These are phyloP conservation scores for Yarrowia osloensis DNA, from an alignment of 805 yeast species.

Conservation along the genomic window DNA sequence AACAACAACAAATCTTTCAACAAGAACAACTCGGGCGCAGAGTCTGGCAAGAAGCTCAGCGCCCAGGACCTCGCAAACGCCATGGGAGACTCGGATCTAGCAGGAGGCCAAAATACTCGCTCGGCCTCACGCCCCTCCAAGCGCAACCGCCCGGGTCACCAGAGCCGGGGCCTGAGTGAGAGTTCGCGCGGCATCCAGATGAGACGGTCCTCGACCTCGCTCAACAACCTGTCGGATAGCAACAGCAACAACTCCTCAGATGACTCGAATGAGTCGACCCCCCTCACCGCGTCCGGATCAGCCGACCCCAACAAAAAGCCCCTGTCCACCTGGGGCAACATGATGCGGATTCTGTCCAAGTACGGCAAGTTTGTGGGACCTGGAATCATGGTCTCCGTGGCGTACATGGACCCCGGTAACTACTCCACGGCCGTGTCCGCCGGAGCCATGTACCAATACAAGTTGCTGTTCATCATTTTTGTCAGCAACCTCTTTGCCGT, in stretches of 20 bases:
- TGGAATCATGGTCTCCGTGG: slow-evolving; percentile 83
- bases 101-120: slow-evolving; percentile 1
- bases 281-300: slow-evolving; percentile 26
- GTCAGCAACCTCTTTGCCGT: slow-evolving; percentile 84
- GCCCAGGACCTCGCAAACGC: slow-evolving; percentile 22
- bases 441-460: slow-evolving; percentile 77
- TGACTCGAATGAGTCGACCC: slow-evolving; percentile 22
- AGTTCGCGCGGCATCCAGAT: slow-evolving; percentile 7
- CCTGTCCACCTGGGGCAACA: slow-evolving; percentile 8
- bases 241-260: neutral
- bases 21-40: neutral
- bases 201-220: slow-evolving; percentile 7
- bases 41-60: slow-evolving; percentile 1
- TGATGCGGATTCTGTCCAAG: slow-evolving; percentile 47
- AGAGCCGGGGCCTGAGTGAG: slow-evolving; percentile 9
- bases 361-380: slow-evolving; percentile 78
- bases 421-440: slow-evolving; percentile 87
- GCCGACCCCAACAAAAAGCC: slow-evolving; percentile 8
- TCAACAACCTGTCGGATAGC: neutral
- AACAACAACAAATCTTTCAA: slow-evolving; percentile 34
- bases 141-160: neutral
- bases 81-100: slow-evolving; percentile 14
- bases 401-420: slow-evolving; percentile 94
- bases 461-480: slow-evolving; percentile 69
- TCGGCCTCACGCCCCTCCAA: slow-evolving; percentile 8